These are phyloP conservation scores for Fusarium haematococcum DNA, from an alignment of 2,329 filamentous ascomycete genomes.

Conservation along the genomic window DNA sequence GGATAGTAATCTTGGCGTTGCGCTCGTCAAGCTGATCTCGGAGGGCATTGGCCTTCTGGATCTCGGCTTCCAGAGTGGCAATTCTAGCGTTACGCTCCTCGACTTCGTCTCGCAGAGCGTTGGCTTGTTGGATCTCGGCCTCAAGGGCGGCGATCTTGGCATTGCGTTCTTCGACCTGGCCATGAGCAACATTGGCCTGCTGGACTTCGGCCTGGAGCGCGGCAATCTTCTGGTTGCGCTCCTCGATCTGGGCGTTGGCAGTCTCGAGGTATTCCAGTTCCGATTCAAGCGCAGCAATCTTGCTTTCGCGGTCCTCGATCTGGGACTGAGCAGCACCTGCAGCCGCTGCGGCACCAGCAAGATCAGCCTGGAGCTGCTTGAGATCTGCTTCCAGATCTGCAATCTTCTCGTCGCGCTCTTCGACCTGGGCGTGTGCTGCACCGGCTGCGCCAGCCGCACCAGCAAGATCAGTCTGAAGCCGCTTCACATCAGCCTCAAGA, in stretches of 20 bases:
- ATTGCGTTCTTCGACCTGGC: conserved; percentile 40
- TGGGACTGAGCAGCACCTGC: conserved; percentile 27
- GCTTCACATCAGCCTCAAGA: conserved; percentile 54
- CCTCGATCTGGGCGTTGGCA: conserved; percentile 37
- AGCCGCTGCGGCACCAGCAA: conserved; percentile 24
- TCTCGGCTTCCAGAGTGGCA: conserved; percentile 45
- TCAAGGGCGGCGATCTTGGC: conserved; percentile 32
- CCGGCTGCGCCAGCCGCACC: conserved; percentile 40
- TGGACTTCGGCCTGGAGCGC: conserved; percentile 20
- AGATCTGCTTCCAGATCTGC: conserved; percentile 52
- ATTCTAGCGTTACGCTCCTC: conserved; percentile 34
- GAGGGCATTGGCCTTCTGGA: conserved; percentile 42
- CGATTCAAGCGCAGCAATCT: conserved; percentile 34
- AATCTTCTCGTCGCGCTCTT: conserved; percentile 54
- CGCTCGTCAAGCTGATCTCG: conserved; percentile 47
- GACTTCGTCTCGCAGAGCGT: conserved; percentile 12
- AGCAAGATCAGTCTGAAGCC: conserved; percentile 40
- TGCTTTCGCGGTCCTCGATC: conserved; percentile 38
- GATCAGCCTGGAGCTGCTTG: conserved; percentile 29
- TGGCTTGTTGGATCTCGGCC: conserved; percentile 5
- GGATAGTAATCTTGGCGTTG: conserved; percentile 54
- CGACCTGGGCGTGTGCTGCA: conserved; percentile 39
- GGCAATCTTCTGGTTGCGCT: conserved; percentile 36
- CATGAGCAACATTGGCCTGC: no score
- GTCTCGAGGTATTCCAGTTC: conserved; percentile 32